A percentile compares a stretch with the other conserved stretches of the same genome.
These are phyloP conservation scores for Perkinsus olseni DNA, from an alignment of 169 alveolate species.

Conservation along the genomic window DNA sequence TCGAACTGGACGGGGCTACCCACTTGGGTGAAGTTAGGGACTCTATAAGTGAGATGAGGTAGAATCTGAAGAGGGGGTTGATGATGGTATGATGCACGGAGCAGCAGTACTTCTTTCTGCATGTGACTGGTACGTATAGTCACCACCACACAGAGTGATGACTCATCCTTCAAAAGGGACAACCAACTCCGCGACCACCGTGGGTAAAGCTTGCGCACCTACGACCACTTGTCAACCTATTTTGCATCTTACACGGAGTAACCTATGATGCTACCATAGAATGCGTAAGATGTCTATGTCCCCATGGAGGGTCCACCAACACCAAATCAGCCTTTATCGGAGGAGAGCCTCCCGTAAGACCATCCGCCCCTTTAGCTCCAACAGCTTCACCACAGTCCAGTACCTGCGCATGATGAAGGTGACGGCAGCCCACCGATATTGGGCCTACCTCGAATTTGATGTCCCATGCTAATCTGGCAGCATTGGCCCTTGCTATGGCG, in stretches of 20 bases:
- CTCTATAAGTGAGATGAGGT: neutral
- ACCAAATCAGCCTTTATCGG: neutral
- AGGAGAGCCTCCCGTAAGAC: neutral
- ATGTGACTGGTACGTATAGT: neutral
- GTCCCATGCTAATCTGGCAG: neutral
- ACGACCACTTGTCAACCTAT: neutral
- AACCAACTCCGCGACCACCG: neutral
- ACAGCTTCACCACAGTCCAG: neutral
- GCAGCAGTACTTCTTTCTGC: neutral
- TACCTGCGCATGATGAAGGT: too few relatives aligned
- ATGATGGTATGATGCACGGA: neutral
- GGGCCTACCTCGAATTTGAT: neutral
- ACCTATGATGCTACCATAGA: neutral
- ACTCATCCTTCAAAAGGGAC: neutral
- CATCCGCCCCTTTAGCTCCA: neutral
- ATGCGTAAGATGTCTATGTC: neutral
- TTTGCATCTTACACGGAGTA: neutral
- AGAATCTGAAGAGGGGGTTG: neutral
- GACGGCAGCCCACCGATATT: too few relatives aligned
- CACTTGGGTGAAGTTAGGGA: neutral
- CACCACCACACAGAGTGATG: neutral
- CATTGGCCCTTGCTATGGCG: neutral
- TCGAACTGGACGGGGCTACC: neutral
- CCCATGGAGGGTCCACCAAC: neutral
- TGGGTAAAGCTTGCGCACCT: neutral